phyloP scores from a whole-genome alignment of 768 basidiomycete species.

The Cyathus striatus region DNA sequence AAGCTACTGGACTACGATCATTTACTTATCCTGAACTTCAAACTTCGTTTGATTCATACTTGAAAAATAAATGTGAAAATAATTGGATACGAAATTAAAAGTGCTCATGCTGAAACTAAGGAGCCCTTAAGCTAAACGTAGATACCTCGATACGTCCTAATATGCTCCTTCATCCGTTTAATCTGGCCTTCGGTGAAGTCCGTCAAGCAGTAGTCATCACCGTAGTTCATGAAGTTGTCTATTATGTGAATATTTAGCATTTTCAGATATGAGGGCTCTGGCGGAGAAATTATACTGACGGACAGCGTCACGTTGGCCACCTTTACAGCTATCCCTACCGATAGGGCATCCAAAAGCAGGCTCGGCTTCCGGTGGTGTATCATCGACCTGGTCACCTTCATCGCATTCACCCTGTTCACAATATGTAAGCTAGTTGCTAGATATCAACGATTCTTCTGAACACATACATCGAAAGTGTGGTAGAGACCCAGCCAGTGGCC shows the following conservation, averaged over 20 bases:
- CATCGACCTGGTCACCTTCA: slow-evolving; percentile 28
- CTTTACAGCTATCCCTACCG: slow-evolving; percentile 21
- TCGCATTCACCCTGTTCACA: slow-evolving; percentile 20
- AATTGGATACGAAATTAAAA: too few relatives aligned
- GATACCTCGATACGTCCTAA: background rate
- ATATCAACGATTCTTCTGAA: background rate
- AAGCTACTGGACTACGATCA: too few relatives aligned
- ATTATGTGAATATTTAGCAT: background rate
- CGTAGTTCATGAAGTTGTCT: background rate
- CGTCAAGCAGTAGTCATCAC: background rate
- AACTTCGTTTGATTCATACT: too few relatives aligned
- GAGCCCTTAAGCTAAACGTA: too few relatives aligned
- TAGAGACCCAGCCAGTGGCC: slow-evolving; percentile 35
- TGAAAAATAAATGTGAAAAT: too few relatives aligned
- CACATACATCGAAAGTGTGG: slow-evolving; percentile 28
- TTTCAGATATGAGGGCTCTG: background rate
- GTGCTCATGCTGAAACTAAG: too few relatives aligned
- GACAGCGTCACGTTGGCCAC: slow-evolving; percentile 29
- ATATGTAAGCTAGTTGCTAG: background rate
- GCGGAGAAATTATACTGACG: slow-evolving; percentile 9
- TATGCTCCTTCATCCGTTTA: background rate
- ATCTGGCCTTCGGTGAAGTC: background rate
- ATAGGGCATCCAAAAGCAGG: slow-evolving; percentile 25
- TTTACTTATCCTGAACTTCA: too few relatives aligned
- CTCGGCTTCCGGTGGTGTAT: slow-evolving; percentile 28